Evolutionary conservation across 148 eudicot genomes (phyloP).

Genomic region (Arbutus unedo): DNA sequence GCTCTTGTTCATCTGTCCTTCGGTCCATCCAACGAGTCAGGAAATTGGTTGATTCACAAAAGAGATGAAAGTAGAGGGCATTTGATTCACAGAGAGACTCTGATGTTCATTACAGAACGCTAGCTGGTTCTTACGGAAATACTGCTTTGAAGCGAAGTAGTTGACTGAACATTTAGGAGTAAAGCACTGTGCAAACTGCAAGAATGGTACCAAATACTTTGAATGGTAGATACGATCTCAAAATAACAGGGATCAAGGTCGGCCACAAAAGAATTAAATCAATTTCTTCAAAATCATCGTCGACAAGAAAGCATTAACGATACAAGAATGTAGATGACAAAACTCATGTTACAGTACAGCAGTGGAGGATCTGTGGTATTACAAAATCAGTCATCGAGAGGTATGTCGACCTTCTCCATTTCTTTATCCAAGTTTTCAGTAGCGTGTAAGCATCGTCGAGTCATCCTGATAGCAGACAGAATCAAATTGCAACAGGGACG

Average conservation of each 20-base stretch:
- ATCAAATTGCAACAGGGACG: conserved; percentile 1
- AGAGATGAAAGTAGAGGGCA: neutral
- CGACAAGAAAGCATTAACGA: neutral
- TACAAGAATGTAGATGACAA: neutral
- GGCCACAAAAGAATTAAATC: neutral
- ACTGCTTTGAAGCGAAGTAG: too few relatives aligned
- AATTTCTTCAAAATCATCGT: neutral
- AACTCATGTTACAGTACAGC: neutral
- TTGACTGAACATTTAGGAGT: too few relatives aligned
- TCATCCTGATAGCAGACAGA: neutral
- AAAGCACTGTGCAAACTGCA: too few relatives aligned
- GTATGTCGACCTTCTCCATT: neutral
- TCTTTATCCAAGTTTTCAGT: neutral
- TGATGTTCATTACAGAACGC: neutral
- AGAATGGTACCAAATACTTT: too few relatives aligned
- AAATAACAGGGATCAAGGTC: too few relatives aligned
- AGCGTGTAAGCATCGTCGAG: neutral
- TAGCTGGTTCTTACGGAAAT: too few relatives aligned
- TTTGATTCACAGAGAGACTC: too few relatives aligned
- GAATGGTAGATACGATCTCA: too few relatives aligned
- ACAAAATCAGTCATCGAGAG: neutral
- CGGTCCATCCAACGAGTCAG: neutral
- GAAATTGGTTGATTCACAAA: neutral
- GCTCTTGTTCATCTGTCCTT: too few relatives aligned
- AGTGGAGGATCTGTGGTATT: neutral